Percentiles rank a stretch among this genome's conserved stretches.
Conservation (phyloP, 1,139 yeast species). For the Geotrichum histeridarum region DNA sequence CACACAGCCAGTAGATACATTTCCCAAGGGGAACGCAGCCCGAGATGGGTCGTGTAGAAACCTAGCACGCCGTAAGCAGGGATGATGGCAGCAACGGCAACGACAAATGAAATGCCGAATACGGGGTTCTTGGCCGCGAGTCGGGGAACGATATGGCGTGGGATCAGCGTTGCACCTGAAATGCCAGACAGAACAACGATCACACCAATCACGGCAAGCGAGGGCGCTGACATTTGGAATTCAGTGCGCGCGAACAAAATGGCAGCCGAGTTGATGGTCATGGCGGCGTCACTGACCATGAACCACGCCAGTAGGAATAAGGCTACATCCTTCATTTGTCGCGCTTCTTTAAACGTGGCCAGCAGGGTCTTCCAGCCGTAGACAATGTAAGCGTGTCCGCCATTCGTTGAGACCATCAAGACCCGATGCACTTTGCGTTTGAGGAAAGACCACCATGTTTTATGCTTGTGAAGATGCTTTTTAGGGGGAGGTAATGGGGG, state of each 20-base stretch:
- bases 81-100: conserved; percentile 56
- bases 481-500: conserved; percentile 28
- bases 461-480: conserved; percentile 17
- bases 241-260: conserved; percentile 64
- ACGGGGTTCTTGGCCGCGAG: conserved; percentile 42
- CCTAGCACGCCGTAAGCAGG: conserved; percentile 66
- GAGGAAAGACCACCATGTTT: conserved; percentile 17
- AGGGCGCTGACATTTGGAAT: conserved; percentile 57
- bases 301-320: conserved; percentile 64
- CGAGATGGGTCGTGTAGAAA: conserved; percentile 46
- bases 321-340: conserved; percentile 53
- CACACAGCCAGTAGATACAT: conserved; percentile 61
- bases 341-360: conserved; percentile 51
- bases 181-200: conserved; percentile 60
- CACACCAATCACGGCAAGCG: conserved; percentile 56
- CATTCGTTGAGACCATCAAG: conserved; percentile 19
- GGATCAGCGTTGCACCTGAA: conserved; percentile 53
- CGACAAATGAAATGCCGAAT: conserved; percentile 46
- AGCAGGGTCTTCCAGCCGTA: conserved; percentile 58
- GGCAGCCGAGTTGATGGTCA: conserved; percentile 71
- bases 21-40: conserved; percentile 56
- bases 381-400: conserved; percentile 30
- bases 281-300: conserved; percentile 60
- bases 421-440: conserved; percentile 19
- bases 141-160: conserved; percentile 42